Percentiles rank a stretch among this genome's conserved stretches.
phyloP scores from a whole-genome alignment of 805 yeast genomes.

The Candida bentonensis region DNA sequence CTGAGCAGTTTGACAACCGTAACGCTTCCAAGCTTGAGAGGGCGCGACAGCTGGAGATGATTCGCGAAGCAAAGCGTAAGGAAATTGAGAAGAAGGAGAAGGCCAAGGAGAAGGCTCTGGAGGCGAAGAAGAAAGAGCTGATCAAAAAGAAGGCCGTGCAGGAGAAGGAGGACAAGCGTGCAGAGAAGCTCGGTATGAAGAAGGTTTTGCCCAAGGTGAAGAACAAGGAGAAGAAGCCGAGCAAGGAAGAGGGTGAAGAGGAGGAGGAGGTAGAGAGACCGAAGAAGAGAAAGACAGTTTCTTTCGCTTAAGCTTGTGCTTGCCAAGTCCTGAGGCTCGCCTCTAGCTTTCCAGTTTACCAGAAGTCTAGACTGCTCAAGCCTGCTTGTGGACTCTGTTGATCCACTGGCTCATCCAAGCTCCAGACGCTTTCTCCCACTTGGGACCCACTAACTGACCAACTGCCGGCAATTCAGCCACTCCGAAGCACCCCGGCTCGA shows the following conservation, averaged over 20 bases:
- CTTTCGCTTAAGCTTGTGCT: neutral
- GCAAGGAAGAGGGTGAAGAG: neutral
- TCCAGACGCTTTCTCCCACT: no score
- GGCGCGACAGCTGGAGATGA: constrained; percentile 75
- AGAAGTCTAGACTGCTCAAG: no score
- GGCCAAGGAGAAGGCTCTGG: constrained; percentile 52
- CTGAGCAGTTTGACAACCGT: constrained; percentile 62
- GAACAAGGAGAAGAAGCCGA: neutral
- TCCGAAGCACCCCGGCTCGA: no score
- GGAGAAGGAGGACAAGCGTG: neutral
- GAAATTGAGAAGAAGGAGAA: constrained; percentile 80
- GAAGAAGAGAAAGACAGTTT: neutral
- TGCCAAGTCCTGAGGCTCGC: no score
- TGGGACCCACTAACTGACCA: no score
- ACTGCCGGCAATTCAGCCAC: no score
- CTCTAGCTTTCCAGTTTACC: no score
- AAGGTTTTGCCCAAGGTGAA: neutral
- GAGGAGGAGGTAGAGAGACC: neutral
- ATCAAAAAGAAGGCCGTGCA: constrained; percentile 31
- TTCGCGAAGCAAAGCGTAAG: constrained; percentile 71
- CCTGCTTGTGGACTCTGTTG: no score
- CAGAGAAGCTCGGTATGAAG: no score
- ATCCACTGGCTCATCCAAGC: no score
- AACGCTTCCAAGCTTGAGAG: constrained; percentile 85
- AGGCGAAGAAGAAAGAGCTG: constrained; percentile 64